These are phyloP conservation scores for Bipolaris sorokiniana DNA, from an alignment of 2,329 filamentous ascomycete species.

Conservation along the genomic window DNA sequence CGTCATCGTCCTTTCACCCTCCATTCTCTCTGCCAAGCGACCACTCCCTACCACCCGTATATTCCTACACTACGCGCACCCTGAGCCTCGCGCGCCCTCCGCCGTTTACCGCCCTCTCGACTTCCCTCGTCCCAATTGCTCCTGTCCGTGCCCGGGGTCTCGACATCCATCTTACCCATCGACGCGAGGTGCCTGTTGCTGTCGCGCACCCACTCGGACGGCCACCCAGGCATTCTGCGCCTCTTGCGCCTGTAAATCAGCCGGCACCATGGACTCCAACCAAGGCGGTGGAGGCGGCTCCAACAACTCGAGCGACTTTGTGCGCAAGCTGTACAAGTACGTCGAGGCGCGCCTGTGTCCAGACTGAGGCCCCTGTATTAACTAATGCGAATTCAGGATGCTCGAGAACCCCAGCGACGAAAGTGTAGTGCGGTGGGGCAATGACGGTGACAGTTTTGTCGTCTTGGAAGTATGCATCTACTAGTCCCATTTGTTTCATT, in stretches of 20 bases:
- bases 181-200: neutral
- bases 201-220: constrained; percentile 16
- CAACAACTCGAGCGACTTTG: constrained; percentile 95
- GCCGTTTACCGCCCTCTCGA: constrained; percentile 1
- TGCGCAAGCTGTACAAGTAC: constrained; percentile 98
- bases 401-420: constrained; percentile 93
- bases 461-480: constrained; percentile 78
- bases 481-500: neutral
- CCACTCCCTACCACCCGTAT: constrained; percentile 6
- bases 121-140: constrained; percentile 6
- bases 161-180: neutral
- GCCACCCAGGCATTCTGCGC: constrained; percentile 7
- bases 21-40: constrained; percentile 23
- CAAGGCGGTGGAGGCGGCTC: constrained; percentile 52
- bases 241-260: neutral
- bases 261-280: constrained; percentile 41
- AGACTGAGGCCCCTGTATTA: constrained; percentile 27
- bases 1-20: constrained; percentile 29
- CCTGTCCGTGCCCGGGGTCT: constrained; percentile 1
- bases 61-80: constrained; percentile 10
- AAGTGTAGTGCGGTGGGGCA: constrained; percentile 92
- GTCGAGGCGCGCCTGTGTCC: constrained; percentile 31
- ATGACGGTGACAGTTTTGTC: constrained; percentile 93
- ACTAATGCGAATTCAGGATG: constrained; percentile 70
- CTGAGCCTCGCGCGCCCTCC: constrained; percentile 27